phyloP scores from a whole-genome alignment of 2,329 filamentous ascomycete species.

The Botrytis byssoidea region DNA sequence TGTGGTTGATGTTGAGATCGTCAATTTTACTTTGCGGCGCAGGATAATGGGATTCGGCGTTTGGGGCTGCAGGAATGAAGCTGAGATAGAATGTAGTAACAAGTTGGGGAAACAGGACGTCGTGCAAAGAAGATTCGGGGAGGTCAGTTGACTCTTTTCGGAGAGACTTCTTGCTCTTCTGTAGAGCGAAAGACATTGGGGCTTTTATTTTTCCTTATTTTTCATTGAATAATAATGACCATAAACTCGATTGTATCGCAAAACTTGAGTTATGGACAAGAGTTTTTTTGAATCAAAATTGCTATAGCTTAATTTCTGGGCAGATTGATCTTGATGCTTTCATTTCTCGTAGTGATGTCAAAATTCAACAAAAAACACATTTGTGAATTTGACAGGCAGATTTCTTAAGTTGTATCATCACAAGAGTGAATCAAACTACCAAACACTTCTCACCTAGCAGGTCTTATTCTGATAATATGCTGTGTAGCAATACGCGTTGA shows the following conservation, averaged over 20 bases:
- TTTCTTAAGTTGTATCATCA: not conserved
- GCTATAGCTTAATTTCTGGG: not conserved
- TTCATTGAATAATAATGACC: not conserved
- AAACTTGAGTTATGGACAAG: not conserved
- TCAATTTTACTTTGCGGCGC: not conserved
- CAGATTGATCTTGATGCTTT: not conserved
- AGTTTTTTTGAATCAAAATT: not conserved
- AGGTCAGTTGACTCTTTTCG: not conserved
- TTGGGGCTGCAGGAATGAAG: not conserved
- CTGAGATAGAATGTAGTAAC: not conserved
- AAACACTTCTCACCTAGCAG: not conserved
- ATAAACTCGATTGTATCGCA: not conserved
- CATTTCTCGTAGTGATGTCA: not conserved
- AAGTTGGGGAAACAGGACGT: not conserved
- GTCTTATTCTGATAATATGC: not conserved
- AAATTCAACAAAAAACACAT: not conserved
- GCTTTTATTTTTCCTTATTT: not conserved
- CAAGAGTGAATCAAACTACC: not conserved
- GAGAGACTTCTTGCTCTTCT: not conserved
- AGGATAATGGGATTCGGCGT: not conserved
- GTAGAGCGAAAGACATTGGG: not conserved
- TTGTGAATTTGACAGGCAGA: not conserved
- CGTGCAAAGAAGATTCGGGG: not conserved
- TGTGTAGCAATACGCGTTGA: not conserved
- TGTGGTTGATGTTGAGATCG: not conserved